These are phyloP conservation scores for Eucalyptus grandis DNA, from an alignment of 345 rosid species.

Conservation along the genomic window DNA sequence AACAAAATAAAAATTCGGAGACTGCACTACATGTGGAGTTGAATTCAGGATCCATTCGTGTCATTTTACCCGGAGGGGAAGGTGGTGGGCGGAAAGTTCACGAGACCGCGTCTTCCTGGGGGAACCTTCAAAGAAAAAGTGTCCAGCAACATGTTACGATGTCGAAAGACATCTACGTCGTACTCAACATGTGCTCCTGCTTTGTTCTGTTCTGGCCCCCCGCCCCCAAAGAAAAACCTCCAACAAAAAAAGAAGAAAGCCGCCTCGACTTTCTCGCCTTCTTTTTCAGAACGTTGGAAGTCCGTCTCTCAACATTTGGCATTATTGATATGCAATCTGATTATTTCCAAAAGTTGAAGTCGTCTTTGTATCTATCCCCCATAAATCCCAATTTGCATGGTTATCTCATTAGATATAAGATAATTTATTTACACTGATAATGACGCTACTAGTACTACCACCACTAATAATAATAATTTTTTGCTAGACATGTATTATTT, in stretches of 20 bases:
- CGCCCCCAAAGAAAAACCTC: not conserved
- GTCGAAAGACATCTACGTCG: not conserved
- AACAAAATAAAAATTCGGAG: fast-evolving
- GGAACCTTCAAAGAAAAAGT: fast-evolving
- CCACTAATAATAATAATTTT: not conserved
- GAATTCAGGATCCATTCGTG: not conserved
- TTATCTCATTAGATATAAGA: not conserved
- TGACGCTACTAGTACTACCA: not conserved
- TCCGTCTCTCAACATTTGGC: not conserved
- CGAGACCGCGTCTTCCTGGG: not conserved
- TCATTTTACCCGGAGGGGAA: not conserved
- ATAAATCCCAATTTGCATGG: not conserved
- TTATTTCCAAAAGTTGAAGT: not conserved
- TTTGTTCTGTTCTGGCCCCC: not conserved
- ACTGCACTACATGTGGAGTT: fast-evolving
- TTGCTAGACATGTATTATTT: not conserved
- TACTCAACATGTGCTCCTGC: not conserved
- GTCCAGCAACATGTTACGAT: fast-evolving
- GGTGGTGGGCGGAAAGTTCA: fast-evolving
- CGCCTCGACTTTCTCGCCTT: not conserved
- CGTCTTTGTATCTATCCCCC: not conserved
- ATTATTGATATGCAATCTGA: not conserved
- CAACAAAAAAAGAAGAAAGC: not conserved
- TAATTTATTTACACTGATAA: not conserved
- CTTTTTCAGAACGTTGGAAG: not conserved